Percentiles rank a stretch among this genome's conserved stretches.
Evolutionary conservation across 768 basidiomycete species (phyloP).

Genomic region (Serendipita vermifera): DNA sequence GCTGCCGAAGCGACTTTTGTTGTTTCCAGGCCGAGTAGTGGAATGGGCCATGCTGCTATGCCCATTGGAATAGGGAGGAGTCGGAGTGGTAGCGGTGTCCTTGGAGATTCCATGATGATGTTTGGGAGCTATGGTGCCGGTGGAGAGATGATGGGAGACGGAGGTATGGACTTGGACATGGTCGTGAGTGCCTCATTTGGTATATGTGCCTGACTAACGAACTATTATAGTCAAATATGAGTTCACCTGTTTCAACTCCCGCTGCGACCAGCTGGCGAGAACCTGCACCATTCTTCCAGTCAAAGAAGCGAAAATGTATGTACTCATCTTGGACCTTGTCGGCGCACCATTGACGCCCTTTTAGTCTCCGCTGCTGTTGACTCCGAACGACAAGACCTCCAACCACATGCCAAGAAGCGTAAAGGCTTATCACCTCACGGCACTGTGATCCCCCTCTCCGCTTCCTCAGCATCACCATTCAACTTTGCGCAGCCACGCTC

Average conservation of each 20-base stretch:
- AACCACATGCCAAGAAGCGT: background rate
- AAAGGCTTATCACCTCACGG: background rate
- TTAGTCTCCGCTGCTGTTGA: background rate
- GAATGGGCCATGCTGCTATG: background rate
- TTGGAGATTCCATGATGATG: slow-evolving; percentile 1
- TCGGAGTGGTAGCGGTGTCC: no score
- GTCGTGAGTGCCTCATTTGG: background rate
- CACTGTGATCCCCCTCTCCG: background rate
- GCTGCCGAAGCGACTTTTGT: background rate
- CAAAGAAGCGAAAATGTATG: slow-evolving; percentile 5
- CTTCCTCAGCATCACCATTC: background rate
- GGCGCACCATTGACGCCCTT: background rate
- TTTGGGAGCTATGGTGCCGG: background rate
- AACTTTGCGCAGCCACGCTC: background rate
- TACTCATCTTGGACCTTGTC: background rate
- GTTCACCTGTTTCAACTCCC: slow-evolving; percentile 3
- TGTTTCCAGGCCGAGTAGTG: background rate
- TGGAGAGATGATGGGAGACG: background rate
- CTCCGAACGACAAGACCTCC: background rate
- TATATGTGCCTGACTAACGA: background rate
- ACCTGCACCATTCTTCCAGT: slow-evolving; percentile 1
- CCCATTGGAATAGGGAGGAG: background rate
- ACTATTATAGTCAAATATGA: slow-evolving; percentile 5
- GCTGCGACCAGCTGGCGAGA: background rate
- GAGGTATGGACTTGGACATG: slow-evolving; percentile 2